Evolutionary conservation across 2,329 filamentous ascomycete species (phyloP), one percentile per base, ranked within the genome.

Genomic region (Alternaria sp.): DNA sequence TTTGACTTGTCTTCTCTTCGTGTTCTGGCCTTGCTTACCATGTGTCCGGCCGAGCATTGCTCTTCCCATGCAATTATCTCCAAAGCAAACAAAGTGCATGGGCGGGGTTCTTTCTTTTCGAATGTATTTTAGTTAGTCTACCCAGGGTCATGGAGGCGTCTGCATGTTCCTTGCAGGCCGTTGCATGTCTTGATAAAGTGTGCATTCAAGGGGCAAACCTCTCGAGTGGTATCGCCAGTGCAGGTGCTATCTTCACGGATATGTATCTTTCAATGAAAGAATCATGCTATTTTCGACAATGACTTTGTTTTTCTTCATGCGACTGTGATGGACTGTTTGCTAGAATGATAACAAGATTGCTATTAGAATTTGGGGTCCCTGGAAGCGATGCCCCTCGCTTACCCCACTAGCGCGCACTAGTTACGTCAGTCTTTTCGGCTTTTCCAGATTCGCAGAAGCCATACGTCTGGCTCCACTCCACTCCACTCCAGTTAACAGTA

Each of bases 351-450:
- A n/a, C 39, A 48, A 21, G 11, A 29, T 24, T 48, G 31, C 9
- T 28, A 33, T 3, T 33, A 14, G 13, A 28, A 14, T 28, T n/a
- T 17, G 21, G 34, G 44, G 31, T 29, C 42, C 36, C 31, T n/a
- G 28, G 21, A 41, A 39, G 31, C 31, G 26, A 48, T 46, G 41
- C 21, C 49, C 21, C 56, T 67, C 64, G 64, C 64, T 67, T 67
- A 65, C 51, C 57, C 60, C 54, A 41, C 46, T 67, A 67, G 64
- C 55, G 64, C 64, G 56, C 64, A 65, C 64, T 67, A 65, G 64
- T 61, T 54, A 48, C 49, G 45, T 56, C 52, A 58, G 31, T 29
- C 59, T 58, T 62, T 65, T 48, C 58, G 51, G 49, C 61, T 59
- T 63, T 62, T 45, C 58, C 62, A 61, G 48, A 65, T 57, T 52